These are phyloP conservation scores for Aspergillus kassunensis DNA, from an alignment of 495 filamentous ascomycete genomes.

Conservation along the genomic window DNA sequence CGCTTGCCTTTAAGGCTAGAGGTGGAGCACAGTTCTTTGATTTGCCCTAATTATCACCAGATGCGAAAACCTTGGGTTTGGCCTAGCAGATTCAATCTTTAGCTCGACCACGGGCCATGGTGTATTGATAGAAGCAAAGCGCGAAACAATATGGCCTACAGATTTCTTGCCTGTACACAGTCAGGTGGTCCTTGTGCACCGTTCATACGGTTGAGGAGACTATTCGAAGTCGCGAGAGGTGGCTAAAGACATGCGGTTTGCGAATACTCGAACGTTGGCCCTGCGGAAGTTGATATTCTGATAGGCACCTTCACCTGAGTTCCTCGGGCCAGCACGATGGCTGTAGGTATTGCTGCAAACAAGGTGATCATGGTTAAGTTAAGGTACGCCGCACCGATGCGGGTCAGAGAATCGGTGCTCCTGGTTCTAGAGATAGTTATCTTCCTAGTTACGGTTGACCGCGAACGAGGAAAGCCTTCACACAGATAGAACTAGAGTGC, in stretches of 20 bases:
- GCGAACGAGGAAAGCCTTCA: slow-evolving; percentile 59
- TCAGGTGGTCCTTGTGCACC: slow-evolving; percentile 88
- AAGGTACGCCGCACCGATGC: slow-evolving; percentile 75
- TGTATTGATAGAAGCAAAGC: too few relatives aligned
- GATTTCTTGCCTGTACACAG: slow-evolving; percentile 90
- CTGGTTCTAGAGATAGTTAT: slow-evolving; percentile 79
- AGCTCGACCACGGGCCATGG: slow-evolving; percentile 74
- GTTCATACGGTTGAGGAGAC: slow-evolving; percentile 77
- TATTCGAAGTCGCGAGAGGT: slow-evolving; percentile 75
- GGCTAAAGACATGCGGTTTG: slow-evolving; percentile 79
- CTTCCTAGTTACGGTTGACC: slow-evolving; percentile 71
- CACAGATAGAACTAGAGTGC: slow-evolving; percentile 78
- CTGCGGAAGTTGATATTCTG: slow-evolving; percentile 78
- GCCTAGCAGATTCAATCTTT: slow-evolving; percentile 80
- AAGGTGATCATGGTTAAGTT: slow-evolving; percentile 77
- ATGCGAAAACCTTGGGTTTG: too few relatives aligned
- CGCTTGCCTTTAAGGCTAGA: too few relatives aligned
- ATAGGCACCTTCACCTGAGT: slow-evolving; percentile 95
- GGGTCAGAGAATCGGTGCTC: slow-evolving; percentile 68
- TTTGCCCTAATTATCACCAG: too few relatives aligned
- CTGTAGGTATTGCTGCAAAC: slow-evolving; percentile 71
- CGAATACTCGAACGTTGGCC: slow-evolving; percentile 82
- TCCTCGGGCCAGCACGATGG: too few relatives aligned
- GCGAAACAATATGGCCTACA: too few relatives aligned
- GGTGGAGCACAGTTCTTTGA: too few relatives aligned